Conservation (phyloP, 768 basidiomycete species). For the Termitomyces titanicus region DNA sequence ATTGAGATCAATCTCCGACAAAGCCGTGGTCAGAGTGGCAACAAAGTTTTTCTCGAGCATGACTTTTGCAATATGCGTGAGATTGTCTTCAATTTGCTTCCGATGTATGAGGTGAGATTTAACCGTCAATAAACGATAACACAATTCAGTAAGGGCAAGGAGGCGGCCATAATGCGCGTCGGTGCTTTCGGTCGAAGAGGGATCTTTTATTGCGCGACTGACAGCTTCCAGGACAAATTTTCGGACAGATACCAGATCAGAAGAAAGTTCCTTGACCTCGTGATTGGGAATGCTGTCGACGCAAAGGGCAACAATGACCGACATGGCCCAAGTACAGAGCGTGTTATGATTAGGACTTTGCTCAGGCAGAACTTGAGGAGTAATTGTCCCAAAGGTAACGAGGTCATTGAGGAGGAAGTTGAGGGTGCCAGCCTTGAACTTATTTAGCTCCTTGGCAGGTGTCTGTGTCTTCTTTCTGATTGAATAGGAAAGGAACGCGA, state of each 20-base stretch:
- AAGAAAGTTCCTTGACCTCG: constrained; percentile 72
- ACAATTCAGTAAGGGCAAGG: constrained; percentile 82
- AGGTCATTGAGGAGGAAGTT: constrained; percentile 83
- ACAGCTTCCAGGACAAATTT: constrained; percentile 90
- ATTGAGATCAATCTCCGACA: constrained; percentile 93
- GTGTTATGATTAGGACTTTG: constrained; percentile 55
- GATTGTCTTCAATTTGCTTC: constrained; percentile 66
- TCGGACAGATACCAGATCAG: constrained; percentile 84
- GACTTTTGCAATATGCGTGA: constrained; percentile 90
- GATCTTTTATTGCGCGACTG: constrained; percentile 83
- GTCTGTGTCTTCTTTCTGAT: constrained; percentile 61
- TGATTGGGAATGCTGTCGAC: constrained; percentile 69
- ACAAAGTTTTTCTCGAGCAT: constrained; percentile 99
- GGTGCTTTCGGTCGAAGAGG: constrained; percentile 49
- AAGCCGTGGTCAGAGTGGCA: constrained; percentile 77
- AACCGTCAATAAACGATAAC: constrained; percentile 81
- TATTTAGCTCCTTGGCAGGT: constrained; percentile 62
- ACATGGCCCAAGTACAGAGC: constrained; percentile 84
- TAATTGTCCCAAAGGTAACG: constrained; percentile 71
- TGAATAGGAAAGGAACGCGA: constrained; percentile 78
- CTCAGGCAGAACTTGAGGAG: constrained; percentile 56
- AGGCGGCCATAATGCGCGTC: constrained; percentile 86
- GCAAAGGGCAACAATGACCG: constrained; percentile 89
- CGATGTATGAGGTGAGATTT: constrained; percentile 60
- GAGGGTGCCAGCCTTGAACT: constrained; percentile 62